Percentiles rank a stretch among this genome's conserved stretches.
Conservation (phyloP, 176 grass and related monocot species). For the Musa acuminata region DNA sequence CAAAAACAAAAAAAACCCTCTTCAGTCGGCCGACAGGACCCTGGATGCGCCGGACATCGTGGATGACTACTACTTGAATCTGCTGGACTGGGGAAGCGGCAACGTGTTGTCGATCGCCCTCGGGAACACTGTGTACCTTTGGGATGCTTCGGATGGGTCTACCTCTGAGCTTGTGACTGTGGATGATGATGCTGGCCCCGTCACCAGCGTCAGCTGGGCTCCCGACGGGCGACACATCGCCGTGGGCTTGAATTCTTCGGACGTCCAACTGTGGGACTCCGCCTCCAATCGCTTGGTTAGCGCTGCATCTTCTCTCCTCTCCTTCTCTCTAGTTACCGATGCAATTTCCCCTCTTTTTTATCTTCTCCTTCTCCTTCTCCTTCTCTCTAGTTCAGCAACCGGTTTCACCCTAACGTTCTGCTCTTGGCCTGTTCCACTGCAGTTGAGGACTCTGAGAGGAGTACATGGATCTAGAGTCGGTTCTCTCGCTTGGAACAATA, state of each 20-base stretch:
- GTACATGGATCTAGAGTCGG: conserved; percentile 46
- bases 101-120: conserved; percentile 59
- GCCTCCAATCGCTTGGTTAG: conserved; percentile 41
- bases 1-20: background rate
- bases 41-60: conserved; percentile 58
- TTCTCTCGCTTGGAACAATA: conserved; percentile 64
- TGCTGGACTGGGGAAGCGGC: conserved; percentile 59
- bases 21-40: conserved; percentile 58
- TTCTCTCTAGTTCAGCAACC: background rate
- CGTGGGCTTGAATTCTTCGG: conserved; percentile 53
- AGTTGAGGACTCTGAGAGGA: conserved; percentile 52
- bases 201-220: conserved; percentile 62
- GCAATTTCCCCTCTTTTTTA: background rate
- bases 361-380: background rate
- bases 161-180: conserved; percentile 54
- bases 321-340: background rate
- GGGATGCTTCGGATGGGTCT: conserved; percentile 45
- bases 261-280: conserved; percentile 62
- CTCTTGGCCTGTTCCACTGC: background rate
- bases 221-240: conserved; percentile 49
- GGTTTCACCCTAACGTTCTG: background rate
- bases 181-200: conserved; percentile 46
- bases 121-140: conserved; percentile 48
- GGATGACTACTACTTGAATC: conserved; percentile 69
- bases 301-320: background rate